Percentiles rank a stretch among this genome's conserved stretches.
These are phyloP conservation scores for Alternaria gaisen DNA, from an alignment of 2,329 filamentous ascomycete species.

Conservation along the genomic window DNA sequence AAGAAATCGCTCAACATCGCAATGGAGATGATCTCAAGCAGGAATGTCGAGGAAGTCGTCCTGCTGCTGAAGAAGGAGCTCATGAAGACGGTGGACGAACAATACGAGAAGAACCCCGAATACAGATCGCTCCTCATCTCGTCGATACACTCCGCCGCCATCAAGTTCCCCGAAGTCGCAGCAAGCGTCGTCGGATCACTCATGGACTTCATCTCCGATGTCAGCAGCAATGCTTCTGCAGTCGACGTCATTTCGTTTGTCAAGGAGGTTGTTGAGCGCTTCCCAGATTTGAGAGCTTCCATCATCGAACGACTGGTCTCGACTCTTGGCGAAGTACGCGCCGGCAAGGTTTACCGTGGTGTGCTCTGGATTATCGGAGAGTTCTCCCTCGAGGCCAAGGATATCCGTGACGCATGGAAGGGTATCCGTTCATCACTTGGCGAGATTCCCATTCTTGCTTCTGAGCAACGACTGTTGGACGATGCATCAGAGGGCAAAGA, in stretches of 20 bases:
- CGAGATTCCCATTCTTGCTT: conserved; percentile 95
- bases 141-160: conserved; percentile 96
- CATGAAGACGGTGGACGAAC: conserved; percentile 95
- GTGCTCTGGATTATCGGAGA: conserved; percentile 98
- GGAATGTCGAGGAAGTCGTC: conserved; percentile 98
- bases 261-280: conserved; percentile 98
- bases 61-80: conserved; percentile 97
- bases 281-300: conserved; percentile 84
- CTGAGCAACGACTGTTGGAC: conserved; percentile 90
- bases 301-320: conserved; percentile 90
- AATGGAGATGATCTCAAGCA: conserved; percentile 97
- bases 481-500: conserved; percentile 72
- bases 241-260: conserved; percentile 99
- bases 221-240: conserved; percentile 96
- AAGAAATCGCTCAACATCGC: conserved; percentile 90
- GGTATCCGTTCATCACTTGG: conserved; percentile 91
- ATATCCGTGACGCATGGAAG: conserved; percentile 97
- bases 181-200: conserved; percentile 94
- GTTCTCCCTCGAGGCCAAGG: conserved; percentile 91
- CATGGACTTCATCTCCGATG: conserved; percentile 99
- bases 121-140: conserved; percentile 88
- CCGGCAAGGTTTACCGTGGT: conserved; percentile 95
- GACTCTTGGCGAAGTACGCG: conserved; percentile 90
- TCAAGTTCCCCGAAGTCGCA: conserved; percentile 98
- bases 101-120: conserved; percentile 81